Percentiles rank a stretch among this genome's conserved stretches.
Evolutionary conservation across 2,329 filamentous ascomycete genomes (phyloP).

Genomic region (Talaromyces sp.): DNA sequence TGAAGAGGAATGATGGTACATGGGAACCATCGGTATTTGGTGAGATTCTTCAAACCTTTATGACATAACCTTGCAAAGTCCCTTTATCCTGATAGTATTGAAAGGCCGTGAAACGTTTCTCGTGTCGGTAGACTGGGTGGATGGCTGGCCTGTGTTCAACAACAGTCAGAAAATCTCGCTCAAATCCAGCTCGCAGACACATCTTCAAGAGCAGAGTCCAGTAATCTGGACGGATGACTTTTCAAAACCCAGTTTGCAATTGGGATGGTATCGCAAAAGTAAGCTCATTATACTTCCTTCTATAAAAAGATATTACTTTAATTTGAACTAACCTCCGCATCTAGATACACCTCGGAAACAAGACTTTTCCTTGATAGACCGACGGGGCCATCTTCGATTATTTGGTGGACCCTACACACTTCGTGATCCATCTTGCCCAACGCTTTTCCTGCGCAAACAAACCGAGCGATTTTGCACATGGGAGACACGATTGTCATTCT

Average conservation of each 20-base stretch:
- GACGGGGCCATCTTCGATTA: constrained; percentile 42
- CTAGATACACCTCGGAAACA: constrained; percentile 45
- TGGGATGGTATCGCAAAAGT: constrained; percentile 37
- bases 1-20: constrained; percentile 15
- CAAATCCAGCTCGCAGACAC: constrained; percentile 21
- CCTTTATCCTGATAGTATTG: not conserved
- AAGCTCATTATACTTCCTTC: constrained; percentile 19
- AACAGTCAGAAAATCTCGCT: constrained; percentile 41
- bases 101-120: constrained; percentile 48
- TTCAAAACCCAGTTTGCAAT: constrained; percentile 14
- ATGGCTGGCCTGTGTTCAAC: constrained; percentile 51
- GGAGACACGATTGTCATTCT: constrained; percentile 42
- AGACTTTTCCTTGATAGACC: constrained; percentile 44
- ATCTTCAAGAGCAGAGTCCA: not conserved
- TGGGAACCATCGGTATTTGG: constrained; percentile 42
- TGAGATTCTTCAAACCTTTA: constrained; percentile 11
- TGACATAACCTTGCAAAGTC: not conserved
- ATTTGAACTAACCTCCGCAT: not conserved
- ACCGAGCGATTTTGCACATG: constrained; percentile 40
- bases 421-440: constrained; percentile 45
- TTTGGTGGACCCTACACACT: constrained; percentile 51
- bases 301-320: not conserved
- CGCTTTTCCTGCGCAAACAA: constrained; percentile 53
- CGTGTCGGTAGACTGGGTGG: constrained; percentile 44
- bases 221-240: constrained; percentile 27